Evolutionary conservation across 1,284 basidiomycete species (phyloP), one percentile per base, ranked within the genome.

Genomic region (Sphagnurus paluster): DNA sequence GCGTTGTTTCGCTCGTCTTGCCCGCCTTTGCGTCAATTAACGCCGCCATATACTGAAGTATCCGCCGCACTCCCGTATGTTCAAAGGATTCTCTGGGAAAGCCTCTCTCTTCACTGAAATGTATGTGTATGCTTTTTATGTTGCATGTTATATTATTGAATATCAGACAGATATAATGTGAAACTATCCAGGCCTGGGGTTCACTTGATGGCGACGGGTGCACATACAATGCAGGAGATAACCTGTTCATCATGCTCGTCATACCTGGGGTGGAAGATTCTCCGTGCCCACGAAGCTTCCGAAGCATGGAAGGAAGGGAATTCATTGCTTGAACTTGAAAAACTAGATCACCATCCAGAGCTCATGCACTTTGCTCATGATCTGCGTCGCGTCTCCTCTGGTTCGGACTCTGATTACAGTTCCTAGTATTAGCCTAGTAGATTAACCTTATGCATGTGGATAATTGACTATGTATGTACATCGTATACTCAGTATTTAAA

Each of bases 241-340:
- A 65, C 67, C 19, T 82, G 80, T 59, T 59, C 64, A 10, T 62
- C 63, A 4, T 82, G 80, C 56, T 63, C 67, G 21, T 52, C 68
- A 14, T 79, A 78, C 55, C 67, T 84, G 30, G 82, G 82, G n/a
- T 83, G 78, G 77, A 76, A 77, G 58, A 80, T 84, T 46, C 65
- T 79, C 5, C 74, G 74, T 39, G 82, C 80, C 2, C 74, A 78
- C 57, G 79, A 82, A 49, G 58, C 59, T 35, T 64, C 76, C 4
- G 82, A 84, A 62, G 68, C 69, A 36, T 84, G 82, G 82, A 84
- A 84, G 61, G 80, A 82, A 56, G 76, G 77, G 7, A 61, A 70
- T 41, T 78, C 64, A 56, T 64, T 83, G 28, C 69, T 84, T 23
- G 82, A 84, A 61, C 69, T 82, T 17, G 77, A 76, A 53, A 62